A percentile compares a stretch with the other conserved stretches of the same genome.
These are phyloP conservation scores for Gilbertella persicaria DNA, from an alignment of 371 early-diverging fungal genomes.

Conservation along the genomic window DNA sequence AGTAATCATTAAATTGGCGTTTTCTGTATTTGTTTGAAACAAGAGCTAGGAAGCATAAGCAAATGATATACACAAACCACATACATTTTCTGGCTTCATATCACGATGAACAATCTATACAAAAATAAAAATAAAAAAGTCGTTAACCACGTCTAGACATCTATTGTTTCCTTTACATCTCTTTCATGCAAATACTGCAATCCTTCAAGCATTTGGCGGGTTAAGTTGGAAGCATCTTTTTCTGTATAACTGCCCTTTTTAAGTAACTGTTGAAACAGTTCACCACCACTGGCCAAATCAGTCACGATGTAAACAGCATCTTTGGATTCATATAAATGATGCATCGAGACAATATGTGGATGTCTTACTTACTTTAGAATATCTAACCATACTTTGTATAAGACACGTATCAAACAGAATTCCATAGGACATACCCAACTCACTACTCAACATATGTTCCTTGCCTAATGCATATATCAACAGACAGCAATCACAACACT, in stretches of 20 bases:
- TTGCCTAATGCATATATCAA: slow-evolving; percentile 49
- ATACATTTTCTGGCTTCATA: slow-evolving; percentile 79
- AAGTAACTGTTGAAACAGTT: slow-evolving; percentile 80
- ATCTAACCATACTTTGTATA: slow-evolving; percentile 27
- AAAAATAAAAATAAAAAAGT: neutral
- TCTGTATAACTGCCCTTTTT: slow-evolving; percentile 76
- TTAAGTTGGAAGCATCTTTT: slow-evolving; percentile 59
- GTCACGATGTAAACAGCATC: slow-evolving; percentile 79
- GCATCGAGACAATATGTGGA: slow-evolving; percentile 78
- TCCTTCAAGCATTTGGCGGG: slow-evolving; percentile 76
- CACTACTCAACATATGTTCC: slow-evolving; percentile 83
- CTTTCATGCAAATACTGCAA: slow-evolving; percentile 77
- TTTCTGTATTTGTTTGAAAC: slow-evolving; percentile 50
- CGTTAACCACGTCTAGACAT: neutral
- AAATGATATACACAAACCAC: neutral
- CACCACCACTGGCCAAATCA: slow-evolving; percentile 85
- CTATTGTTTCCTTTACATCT: slow-evolving; percentile 32
- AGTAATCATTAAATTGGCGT: slow-evolving; percentile 62
- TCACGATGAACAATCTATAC: slow-evolving; percentile 80
- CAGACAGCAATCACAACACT: too few relatives aligned
- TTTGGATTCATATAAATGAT: slow-evolving; percentile 75
- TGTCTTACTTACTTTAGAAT: slow-evolving; percentile 80
- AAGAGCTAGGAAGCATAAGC: slow-evolving; percentile 43
- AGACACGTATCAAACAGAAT: neutral
- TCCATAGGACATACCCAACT: slow-evolving; percentile 52